Evolutionary conservation across 768 basidiomycete species (phyloP).

Genomic region (Termitomyces bulborhizus): DNA sequence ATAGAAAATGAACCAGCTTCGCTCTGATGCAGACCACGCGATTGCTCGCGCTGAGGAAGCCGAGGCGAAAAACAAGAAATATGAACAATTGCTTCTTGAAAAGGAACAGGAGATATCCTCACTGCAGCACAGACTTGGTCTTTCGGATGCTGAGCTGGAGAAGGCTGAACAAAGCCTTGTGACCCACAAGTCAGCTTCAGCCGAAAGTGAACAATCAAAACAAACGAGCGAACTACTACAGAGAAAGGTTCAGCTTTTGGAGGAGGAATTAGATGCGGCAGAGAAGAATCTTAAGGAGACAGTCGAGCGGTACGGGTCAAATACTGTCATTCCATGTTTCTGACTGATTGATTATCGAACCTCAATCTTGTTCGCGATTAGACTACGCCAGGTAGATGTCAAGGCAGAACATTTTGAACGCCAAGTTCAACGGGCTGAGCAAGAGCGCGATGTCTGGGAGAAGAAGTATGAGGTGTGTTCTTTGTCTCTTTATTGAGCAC

Average conservation of each 20-base stretch:
- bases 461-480: conserved; percentile 83
- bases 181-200: conserved; percentile 57
- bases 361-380: conserved; percentile 23
- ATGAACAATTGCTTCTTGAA: conserved; percentile 65
- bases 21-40: conserved; percentile 79
- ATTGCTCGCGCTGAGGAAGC: conserved; percentile 80
- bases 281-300: conserved; percentile 98
- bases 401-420: conserved; percentile 99
- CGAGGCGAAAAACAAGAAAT: conserved; percentile 76
- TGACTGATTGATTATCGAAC: conserved; percentile 14
- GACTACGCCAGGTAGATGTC: conserved; percentile 93
- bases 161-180: conserved; percentile 60
- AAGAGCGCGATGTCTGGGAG: conserved; percentile 92
- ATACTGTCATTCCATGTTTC: neutral
- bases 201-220: conserved; percentile 66
- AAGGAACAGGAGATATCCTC: conserved; percentile 87
- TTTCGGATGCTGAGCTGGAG: conserved; percentile 64
- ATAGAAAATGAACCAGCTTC: conserved; percentile 74
- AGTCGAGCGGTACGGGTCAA: conserved; percentile 78
- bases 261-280: conserved; percentile 92
- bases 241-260: conserved; percentile 86
- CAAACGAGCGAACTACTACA: conserved; percentile 64
- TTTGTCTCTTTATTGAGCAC: neutral
- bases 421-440: conserved; percentile 77
- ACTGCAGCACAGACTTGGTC: conserved; percentile 60